phyloP scores from a whole-genome alignment of 768 basidiomycete genomes.

The Tubosaeta sp. region DNA sequence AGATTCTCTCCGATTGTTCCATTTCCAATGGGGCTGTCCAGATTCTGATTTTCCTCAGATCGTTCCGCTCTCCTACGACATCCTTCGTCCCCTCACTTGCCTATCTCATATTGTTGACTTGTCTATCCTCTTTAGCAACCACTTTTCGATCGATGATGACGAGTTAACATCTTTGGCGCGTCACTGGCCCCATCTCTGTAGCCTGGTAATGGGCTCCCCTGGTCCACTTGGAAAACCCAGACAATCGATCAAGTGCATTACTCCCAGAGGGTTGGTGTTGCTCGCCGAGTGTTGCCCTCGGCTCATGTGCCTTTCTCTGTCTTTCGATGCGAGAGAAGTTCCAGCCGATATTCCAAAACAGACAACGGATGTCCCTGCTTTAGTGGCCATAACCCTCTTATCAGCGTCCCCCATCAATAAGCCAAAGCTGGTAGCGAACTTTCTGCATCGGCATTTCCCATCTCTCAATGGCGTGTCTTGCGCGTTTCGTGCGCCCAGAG shows the following conservation, averaged over 20 bases:
- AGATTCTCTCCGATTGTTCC: no score
- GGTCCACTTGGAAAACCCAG: neutral
- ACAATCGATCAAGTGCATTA: neutral
- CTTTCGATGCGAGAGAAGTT: neutral
- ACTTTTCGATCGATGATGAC: no score
- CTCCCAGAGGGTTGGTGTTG: neutral
- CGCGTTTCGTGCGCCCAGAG: neutral
- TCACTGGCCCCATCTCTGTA: no score
- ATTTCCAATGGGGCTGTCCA: no score
- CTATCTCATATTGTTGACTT: no score
- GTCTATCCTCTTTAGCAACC: no score
- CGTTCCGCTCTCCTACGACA: no score
- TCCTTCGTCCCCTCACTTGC: no score
- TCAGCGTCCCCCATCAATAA: neutral
- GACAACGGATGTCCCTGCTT: neutral
- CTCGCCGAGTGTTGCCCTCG: neutral
- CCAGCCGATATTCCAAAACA: neutral
- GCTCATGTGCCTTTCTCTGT: neutral
- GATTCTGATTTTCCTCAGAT: no score
- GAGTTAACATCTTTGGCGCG: no score
- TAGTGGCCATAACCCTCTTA: neutral
- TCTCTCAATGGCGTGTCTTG: neutral
- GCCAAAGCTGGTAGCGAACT: neutral
- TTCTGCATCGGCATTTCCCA: neutral
- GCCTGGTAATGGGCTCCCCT: no score